Evolutionary conservation across 352 stramenopile species (phyloP), one percentile per base, ranked within the genome.

Genomic region (Pythium insidiosum): DNA sequence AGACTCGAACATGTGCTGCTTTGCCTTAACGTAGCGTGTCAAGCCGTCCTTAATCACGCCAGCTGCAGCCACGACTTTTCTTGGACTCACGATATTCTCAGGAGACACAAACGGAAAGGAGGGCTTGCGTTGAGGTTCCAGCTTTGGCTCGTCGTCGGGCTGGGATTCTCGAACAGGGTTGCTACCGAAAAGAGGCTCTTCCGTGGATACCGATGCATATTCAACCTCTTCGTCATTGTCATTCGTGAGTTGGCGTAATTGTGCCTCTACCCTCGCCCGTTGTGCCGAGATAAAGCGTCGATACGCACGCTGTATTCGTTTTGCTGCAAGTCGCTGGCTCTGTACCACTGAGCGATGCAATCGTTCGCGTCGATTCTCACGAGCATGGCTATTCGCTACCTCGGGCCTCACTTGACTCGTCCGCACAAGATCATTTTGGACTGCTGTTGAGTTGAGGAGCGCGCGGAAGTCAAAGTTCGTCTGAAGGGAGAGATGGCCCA

Each of bases 401-500:
- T n/a, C n/a, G n/a, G n/a, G n/a, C n/a, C n/a, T n/a, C n/a, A n/a
- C n/a, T n/a, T n/a, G n/a, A n/a, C n/a, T n/a, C n/a, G n/a, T n/a
- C n/a, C n/a, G 50, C 12, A 55, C 25, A 43, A 77, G 78, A 12
- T 38, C 40, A 31, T 49, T 54, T 4, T 13, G 31, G 0, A 50
- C 37, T n/a, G 39, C 2, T 5, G 52, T 50, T 0, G 55, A 73
- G 13, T 70, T 60, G 4, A 83, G 25, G 25, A 84, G 49, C 15
- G 64, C 64, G 13, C 72, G 71, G 13, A 86, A 77, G 41, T 84
- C 66, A 9, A 80, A 43, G 6, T 59, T 79, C 29, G 66, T 84
- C 24, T 86, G 73, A 6, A 61, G 51, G 18, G 58, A 61, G 13
- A 84, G 29, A 24, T 61, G 56, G 0, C 71, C 71, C 2, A 75